Evolutionary conservation across 1,284 basidiomycete genomes (phyloP).

Genomic region (Ceratobasidium sp.): DNA sequence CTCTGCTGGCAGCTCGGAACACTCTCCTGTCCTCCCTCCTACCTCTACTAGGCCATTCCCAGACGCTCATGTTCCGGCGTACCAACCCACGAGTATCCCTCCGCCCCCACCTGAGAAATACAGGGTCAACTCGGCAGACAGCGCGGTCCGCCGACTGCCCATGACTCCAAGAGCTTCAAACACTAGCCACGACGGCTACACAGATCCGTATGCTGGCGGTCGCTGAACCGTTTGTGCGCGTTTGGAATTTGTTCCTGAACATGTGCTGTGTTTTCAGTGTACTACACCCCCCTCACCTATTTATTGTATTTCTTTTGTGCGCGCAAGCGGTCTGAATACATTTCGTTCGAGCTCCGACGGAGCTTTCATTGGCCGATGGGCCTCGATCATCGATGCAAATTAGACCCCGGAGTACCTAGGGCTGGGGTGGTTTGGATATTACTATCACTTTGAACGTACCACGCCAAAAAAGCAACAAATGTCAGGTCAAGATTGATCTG

Average conservation of each 20-base stretch:
- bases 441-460: no score
- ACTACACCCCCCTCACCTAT: not conserved
- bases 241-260: not conserved
- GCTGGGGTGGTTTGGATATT: no score
- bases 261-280: not conserved
- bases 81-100: not conserved
- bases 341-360: no score
- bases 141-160: conserved; percentile 13
- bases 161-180: conserved; percentile 4
- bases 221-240: not conserved
- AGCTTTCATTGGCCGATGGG: no score
- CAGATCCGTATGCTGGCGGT: not conserved
- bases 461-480: no score
- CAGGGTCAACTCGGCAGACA: not conserved
- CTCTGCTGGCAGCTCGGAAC: not conserved
- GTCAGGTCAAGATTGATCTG: no score
- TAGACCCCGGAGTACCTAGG: no score
- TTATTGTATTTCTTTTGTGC: not conserved
- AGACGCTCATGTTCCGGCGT: not conserved
- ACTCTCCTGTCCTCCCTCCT: not conserved
- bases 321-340: no score
- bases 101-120: no score
- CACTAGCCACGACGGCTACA: conserved; percentile 2
- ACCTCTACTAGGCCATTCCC: not conserved
- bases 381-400: no score